Percentiles rank a stretch among this genome's conserved stretches.
These are phyloP conservation scores for Lentinus polychrous DNA, from an alignment of 1,284 basidiomycete species.

Conservation along the genomic window DNA sequence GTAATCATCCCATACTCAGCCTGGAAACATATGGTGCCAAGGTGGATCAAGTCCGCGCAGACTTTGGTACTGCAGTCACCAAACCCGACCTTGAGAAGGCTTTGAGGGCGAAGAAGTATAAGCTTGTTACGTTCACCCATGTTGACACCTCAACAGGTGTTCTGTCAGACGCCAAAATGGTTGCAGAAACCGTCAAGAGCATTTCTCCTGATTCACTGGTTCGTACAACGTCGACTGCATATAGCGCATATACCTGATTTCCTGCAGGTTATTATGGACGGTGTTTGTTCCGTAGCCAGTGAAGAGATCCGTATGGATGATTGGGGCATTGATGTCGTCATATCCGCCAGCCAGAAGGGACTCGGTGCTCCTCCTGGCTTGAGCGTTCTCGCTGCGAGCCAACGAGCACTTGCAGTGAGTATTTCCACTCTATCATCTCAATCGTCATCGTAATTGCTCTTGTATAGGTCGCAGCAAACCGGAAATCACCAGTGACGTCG, in stretches of 20 bases:
- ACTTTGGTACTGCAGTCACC: conserved; percentile 74
- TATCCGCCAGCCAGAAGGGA: conserved; percentile 93
- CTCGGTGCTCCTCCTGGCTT: conserved; percentile 93
- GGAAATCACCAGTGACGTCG: conserved; percentile 64
- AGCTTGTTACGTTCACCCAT: conserved; percentile 90
- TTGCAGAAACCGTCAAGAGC: conserved; percentile 70
- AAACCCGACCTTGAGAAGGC: conserved; percentile 64
- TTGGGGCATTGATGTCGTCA: conserved; percentile 89
- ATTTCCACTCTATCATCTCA: background rate
- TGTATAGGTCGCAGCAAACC: conserved; percentile 54
- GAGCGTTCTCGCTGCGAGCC: conserved; percentile 79
- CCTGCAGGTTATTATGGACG: conserved; percentile 75
- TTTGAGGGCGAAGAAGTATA: conserved; percentile 80
- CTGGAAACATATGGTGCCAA: conserved; percentile 86
- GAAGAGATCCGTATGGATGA: conserved; percentile 94
- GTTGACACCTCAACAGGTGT: conserved; percentile 94
- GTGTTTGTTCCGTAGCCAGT: conserved; percentile 92
- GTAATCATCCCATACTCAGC: conserved; percentile 31
- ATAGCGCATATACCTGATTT: conserved; percentile 3
- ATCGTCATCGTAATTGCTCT: background rate
- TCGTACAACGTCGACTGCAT: conserved; percentile 13
- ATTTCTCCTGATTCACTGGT: conserved; percentile 86
- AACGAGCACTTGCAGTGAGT: conserved; percentile 67
- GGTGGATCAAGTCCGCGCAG: conserved; percentile 82
- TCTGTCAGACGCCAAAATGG: conserved; percentile 77